Evolutionary conservation across 2,329 filamentous ascomycete genomes (phyloP).

Genomic region (Talaromyces sp.): DNA sequence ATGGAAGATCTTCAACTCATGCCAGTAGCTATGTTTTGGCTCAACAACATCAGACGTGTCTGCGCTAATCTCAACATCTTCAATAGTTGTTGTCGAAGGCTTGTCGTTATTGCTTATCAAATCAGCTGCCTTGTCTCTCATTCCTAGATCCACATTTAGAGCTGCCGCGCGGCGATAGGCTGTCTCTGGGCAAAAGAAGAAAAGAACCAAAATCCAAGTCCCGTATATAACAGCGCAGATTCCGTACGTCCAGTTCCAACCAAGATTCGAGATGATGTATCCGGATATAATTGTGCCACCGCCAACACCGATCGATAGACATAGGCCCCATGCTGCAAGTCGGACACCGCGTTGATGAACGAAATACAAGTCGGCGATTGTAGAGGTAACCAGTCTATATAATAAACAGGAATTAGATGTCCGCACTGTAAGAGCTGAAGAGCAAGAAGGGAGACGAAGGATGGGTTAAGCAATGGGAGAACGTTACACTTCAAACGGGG

Average conservation of each 20-base stretch:
- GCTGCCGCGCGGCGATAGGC: conserved; percentile 17
- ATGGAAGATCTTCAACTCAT: conserved; percentile 11
- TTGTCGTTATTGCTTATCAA: neutral
- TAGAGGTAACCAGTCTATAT: neutral
- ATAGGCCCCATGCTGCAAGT: conserved; percentile 41
- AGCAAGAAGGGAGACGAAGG: neutral
- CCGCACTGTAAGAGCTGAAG: neutral
- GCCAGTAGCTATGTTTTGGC: neutral
- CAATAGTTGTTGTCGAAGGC: neutral
- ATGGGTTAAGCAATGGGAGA: neutral
- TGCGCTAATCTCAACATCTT: neutral
- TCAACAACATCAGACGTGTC: neutral
- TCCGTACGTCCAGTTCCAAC: conserved; percentile 50
- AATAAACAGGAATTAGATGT: neutral
- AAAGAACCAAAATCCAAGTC: conserved; percentile 32
- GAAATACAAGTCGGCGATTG: conserved; percentile 44
- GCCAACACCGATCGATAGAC: conserved; percentile 33
- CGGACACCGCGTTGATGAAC: conserved; percentile 38
- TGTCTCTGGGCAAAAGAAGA: conserved; percentile 44
- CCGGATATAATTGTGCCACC: conserved; percentile 20
- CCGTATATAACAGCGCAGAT: conserved; percentile 36
- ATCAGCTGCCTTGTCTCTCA: neutral
- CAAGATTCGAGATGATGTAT: conserved; percentile 33
- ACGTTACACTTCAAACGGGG: conserved; percentile 15
- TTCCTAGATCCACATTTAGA: neutral